These are phyloP conservation scores for Phaffomyces thermotolerans DNA, from an alignment of 805 yeast species.

Conservation along the genomic window DNA sequence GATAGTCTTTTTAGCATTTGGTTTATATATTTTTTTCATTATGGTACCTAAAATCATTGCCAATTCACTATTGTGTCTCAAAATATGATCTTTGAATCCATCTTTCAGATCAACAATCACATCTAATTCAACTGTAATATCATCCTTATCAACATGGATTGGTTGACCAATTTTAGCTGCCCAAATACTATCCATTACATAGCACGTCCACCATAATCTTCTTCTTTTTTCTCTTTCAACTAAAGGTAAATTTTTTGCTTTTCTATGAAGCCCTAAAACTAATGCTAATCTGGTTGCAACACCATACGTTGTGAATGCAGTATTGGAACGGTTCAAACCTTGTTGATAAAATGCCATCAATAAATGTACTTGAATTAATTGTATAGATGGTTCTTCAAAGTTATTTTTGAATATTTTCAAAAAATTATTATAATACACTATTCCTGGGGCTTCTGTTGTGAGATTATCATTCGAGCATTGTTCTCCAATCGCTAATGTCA, in stretches of 20 bases:
- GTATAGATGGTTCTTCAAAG: slow-evolving; percentile 28
- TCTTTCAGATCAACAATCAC: slow-evolving; percentile 20
- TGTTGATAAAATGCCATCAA: slow-evolving; percentile 30
- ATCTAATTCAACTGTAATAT: slow-evolving; percentile 26
- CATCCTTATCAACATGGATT: slow-evolving; percentile 26
- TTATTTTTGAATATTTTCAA: slow-evolving; percentile 24
- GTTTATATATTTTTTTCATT: slow-evolving; percentile 27
- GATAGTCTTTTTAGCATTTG: slow-evolving; percentile 23
- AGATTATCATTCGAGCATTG: slow-evolving; percentile 17
- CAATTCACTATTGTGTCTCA: slow-evolving; percentile 21
- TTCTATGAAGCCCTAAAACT: slow-evolving; percentile 27
- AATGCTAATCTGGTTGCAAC: slow-evolving; percentile 28
- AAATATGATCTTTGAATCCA: slow-evolving; percentile 24
- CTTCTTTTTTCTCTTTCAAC: slow-evolving; percentile 27
- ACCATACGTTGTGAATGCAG: slow-evolving; percentile 29
- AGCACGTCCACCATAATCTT: slow-evolving; percentile 35
- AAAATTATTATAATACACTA: slow-evolving; percentile 24
- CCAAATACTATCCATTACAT: slow-evolving; percentile 30
- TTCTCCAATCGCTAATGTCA: slow-evolving; percentile 23
- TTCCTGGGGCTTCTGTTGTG: slow-evolving; percentile 19
- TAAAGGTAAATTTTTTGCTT: slow-evolving; percentile 12
- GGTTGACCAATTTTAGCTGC: slow-evolving; percentile 32
- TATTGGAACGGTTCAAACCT: slow-evolving; percentile 30
- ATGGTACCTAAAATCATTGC: slow-evolving; percentile 25
- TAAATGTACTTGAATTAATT: slow-evolving; percentile 27